A percentile compares a stretch with the other conserved stretches of the same genome.
These are phyloP conservation scores for Psidium guajava DNA, from an alignment of 345 rosid species.

Conservation along the genomic window DNA sequence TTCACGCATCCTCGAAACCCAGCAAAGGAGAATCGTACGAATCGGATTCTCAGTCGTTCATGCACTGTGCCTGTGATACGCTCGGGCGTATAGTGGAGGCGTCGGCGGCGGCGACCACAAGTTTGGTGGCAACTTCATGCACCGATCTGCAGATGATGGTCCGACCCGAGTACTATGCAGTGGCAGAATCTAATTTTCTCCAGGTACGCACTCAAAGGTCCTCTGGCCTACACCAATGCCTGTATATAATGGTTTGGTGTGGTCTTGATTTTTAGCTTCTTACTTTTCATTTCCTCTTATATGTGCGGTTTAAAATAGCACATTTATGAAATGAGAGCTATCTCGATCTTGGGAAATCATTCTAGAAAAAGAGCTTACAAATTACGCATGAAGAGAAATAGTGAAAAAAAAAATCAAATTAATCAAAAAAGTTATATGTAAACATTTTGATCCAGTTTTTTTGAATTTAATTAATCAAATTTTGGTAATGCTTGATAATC, in stretches of 20 bases:
- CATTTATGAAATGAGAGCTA: not conserved
- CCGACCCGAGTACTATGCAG: not conserved
- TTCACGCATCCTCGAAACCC: not conserved
- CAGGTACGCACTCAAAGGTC: not conserved
- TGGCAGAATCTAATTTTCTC: not conserved
- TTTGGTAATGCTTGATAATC: not conserved
- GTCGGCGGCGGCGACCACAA: rapidly evolving
- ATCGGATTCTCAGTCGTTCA: not conserved
- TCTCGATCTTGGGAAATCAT: not conserved
- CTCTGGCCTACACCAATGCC: too few species aligned
- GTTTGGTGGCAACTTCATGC: not conserved
- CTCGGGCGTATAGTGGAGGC: not conserved
- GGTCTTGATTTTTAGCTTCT: not conserved
- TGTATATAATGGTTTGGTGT: not conserved
- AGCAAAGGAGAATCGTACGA: not conserved
- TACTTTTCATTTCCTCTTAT: not conserved
- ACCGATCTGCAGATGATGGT: not conserved
- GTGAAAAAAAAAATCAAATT: too few species aligned
- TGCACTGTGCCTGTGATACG: not conserved
- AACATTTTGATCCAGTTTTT: not conserved
- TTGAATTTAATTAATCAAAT: not conserved
- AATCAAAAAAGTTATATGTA: too few species aligned
- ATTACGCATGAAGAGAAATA: not conserved
- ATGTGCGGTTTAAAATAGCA: not conserved
- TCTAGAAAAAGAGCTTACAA: not conserved